phyloP scores from a whole-genome alignment of 139 green algal species.

The Coelastrella sp. region DNA sequence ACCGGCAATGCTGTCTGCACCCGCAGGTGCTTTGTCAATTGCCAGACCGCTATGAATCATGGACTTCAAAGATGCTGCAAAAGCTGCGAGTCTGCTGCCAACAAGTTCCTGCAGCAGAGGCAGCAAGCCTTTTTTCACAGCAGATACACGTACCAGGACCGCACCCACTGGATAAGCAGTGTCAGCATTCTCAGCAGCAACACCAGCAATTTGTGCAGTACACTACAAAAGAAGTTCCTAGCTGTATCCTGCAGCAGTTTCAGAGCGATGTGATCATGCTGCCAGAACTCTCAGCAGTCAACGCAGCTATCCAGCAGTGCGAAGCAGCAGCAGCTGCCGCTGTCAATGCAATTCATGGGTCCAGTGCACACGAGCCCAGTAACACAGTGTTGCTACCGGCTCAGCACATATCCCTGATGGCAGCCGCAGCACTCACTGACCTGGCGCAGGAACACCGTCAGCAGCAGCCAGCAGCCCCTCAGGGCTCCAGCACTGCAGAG shows the following conservation, averaged over 20 bases:
- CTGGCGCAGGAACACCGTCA: not conserved
- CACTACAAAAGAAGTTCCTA: constrained; percentile 8
- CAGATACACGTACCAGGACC: not conserved
- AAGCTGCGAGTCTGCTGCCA: too few species aligned
- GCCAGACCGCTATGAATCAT: not conserved
- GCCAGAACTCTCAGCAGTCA: not conserved
- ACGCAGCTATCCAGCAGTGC: not conserved
- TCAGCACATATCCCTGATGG: constrained; percentile 36
- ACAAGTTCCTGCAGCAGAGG: not conserved
- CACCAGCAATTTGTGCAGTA: not conserved
- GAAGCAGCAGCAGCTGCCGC: not conserved
- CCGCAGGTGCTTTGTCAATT: not conserved
- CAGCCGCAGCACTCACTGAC: constrained; percentile 20
- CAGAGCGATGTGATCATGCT: not conserved
- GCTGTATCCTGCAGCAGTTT: not conserved
- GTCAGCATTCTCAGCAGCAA: constrained; percentile 7
- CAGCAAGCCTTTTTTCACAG: not conserved
- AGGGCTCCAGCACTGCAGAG: not conserved
- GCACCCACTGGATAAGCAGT: not conserved
- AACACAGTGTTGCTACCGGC: constrained; percentile 5
- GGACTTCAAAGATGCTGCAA: not conserved
- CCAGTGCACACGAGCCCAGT: not conserved
- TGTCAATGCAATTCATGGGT: not conserved
- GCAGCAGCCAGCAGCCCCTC: not conserved
- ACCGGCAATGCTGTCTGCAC: not conserved